Base-by-base conservation (phyloP, 2,329 filamentous ascomycete genomes). In the Cladosporium sp. region DNA sequence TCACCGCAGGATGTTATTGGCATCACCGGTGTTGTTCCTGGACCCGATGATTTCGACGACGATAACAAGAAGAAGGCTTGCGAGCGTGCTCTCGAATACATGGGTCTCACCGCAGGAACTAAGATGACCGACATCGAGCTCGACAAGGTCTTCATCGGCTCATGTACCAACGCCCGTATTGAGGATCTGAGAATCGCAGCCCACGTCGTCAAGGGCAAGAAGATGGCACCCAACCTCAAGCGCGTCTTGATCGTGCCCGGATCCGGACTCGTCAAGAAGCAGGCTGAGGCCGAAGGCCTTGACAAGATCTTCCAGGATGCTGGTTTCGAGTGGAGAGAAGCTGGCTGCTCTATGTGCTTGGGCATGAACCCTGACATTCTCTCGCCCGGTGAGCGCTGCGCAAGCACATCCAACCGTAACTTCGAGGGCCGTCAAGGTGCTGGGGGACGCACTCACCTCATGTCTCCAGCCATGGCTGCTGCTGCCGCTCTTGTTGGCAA, bases 351-450 rank as follows among this genome's bases (percentile, higher is more conserved):
- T 62, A 99, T 99, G 94, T 97, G 94, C 73, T 83, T 99, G 56
- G 94, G 94, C 72, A 99, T 99, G 93, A 99, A 99, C 80, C 93
- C 94, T 0, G 94, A 99, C 73, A 97, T 99, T 62, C 83, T 97
- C 47, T 86, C 91, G 1, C 92, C 94, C 55, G 84, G 88, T 73
- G 94, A 99, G 77, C 87, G 94, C 69, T 97, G 94, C 72, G 94
- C 94, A 40, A 93, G 88, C 71, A 97, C 94, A 50, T 95, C 90
- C 62, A 97, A 97, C 78, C 89, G 94, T 68, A 97, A 97, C 76
- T 97, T 97, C 66, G 94, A 97, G 74, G 94, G 94, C 61, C 88
- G 94, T 63, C 94, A 99, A 77, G 94, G 94, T 71, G 91, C 93
- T 60, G 86, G 86, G 61, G 90, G 93, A 59, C 85, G 94, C 60